Conservation (phyloP, 768 basidiomycete species). For the Pleurotus cornucopiae region DNA sequence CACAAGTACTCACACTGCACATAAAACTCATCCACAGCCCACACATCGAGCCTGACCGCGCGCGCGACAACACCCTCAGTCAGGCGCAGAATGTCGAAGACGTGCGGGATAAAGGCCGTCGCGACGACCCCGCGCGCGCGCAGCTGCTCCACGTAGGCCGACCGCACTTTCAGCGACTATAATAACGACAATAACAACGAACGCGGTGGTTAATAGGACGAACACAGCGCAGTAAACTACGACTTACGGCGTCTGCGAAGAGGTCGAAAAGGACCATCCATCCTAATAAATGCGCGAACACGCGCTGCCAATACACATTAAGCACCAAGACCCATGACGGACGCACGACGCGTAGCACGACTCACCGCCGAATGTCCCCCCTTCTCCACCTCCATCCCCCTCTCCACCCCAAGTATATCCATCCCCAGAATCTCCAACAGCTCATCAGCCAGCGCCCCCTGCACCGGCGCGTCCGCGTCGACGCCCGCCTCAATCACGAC, state of each 20-base stretch:
- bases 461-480: constrained; percentile 54
- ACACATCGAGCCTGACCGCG: constrained; percentile 77
- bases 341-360: not conserved
- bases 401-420: too few species aligned
- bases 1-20: constrained; percentile 53
- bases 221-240: too few species aligned
- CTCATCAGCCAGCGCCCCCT: constrained; percentile 59
- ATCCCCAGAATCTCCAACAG: constrained; percentile 44
- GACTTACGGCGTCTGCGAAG: constrained; percentile 77
- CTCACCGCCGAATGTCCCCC: constrained; percentile 30
- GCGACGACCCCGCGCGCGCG: constrained; percentile 64
- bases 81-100: constrained; percentile 65
- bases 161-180: constrained; percentile 79
- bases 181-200: not conserved
- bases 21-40: constrained; percentile 82
- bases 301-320: constrained; percentile 24
- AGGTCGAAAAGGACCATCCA: constrained; percentile 91
- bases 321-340: not conserved
- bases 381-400: too few species aligned
- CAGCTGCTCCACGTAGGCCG: constrained; percentile 83
- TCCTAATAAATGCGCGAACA: constrained; percentile 69
- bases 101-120: constrained; percentile 61
- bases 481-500: constrained; percentile 86
- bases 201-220: too few species aligned
- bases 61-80: constrained; percentile 53